Evolutionary conservation across 192 early-diverging fungal species (phyloP).

Genomic region (Chytriomyces confervae): DNA sequence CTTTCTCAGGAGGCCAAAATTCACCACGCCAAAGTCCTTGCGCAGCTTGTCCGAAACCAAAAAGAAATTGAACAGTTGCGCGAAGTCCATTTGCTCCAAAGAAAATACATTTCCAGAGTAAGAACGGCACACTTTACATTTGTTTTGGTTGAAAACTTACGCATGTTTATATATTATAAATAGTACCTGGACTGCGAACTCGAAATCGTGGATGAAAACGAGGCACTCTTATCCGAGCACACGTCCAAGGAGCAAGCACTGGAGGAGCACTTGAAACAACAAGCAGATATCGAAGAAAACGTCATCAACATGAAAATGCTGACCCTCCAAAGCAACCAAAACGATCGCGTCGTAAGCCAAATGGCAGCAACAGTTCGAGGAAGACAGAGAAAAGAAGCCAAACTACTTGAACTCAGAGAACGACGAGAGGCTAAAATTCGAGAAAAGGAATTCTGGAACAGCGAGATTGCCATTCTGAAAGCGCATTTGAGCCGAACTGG

Average conservation of each 20-base stretch:
- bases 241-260: slow-evolving; percentile 34
- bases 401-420: slow-evolving; percentile 12
- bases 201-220: slow-evolving; percentile 37
- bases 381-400: slow-evolving; percentile 23
- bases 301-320: slow-evolving; percentile 28
- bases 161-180: neutral
- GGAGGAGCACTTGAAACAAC: slow-evolving; percentile 33
- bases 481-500: slow-evolving; percentile 8
- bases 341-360: slow-evolving; percentile 20
- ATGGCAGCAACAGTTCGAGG: slow-evolving; percentile 15
- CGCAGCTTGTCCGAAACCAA: slow-evolving; percentile 29
- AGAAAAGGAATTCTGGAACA: slow-evolving; percentile 33
- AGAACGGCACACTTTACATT: neutral
- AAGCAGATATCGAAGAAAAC: slow-evolving; percentile 31
- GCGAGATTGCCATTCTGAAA: slow-evolving; percentile 20
- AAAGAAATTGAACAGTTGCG: slow-evolving; percentile 43
- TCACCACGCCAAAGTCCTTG: slow-evolving; percentile 33
- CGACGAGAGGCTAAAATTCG: slow-evolving; percentile 25
- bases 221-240: slow-evolving; percentile 38
- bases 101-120: slow-evolving; percentile 35
- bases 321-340: slow-evolving; percentile 24
- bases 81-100: slow-evolving; percentile 34
- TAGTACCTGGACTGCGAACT: slow-evolving; percentile 37
- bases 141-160: neutral
- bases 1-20: slow-evolving; percentile 27